Evolutionary conservation across 305 asterid species (phyloP).

Genomic region (Rubia peregrina): DNA sequence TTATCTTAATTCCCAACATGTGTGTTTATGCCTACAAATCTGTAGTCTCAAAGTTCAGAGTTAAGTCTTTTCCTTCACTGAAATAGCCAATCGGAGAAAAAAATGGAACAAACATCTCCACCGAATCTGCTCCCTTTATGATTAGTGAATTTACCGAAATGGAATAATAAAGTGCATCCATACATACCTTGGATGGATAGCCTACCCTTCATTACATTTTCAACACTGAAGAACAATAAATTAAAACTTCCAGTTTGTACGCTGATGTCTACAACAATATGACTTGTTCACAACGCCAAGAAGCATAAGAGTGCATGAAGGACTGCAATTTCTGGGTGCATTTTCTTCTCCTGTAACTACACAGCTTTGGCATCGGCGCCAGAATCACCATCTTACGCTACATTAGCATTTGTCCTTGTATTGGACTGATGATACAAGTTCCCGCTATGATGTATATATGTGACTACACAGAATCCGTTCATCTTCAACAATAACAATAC

Average conservation of each 20-base stretch:
- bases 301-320: background rate
- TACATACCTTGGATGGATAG: background rate
- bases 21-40: too few relatives aligned
- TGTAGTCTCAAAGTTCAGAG: too few relatives aligned
- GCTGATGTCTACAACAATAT: background rate
- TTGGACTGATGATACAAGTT: background rate
- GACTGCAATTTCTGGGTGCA: background rate
- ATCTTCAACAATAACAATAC: background rate
- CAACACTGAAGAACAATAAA: background rate
- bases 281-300: background rate
- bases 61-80: background rate
- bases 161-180: background rate
- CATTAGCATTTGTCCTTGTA: background rate
- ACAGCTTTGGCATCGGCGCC: background rate
- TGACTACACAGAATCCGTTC: slow-evolving; percentile 1
- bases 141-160: background rate
- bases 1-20: too few relatives aligned
- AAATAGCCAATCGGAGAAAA: background rate
- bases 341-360: background rate
- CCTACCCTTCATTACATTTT: background rate
- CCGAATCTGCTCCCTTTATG: background rate
- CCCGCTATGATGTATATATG: background rate
- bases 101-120: background rate
- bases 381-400: slow-evolving; percentile 4
- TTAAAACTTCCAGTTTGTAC: background rate